Evolutionary conservation across 768 basidiomycete species (phyloP).

Genomic region (Boletus pseudo-olivaceus): DNA sequence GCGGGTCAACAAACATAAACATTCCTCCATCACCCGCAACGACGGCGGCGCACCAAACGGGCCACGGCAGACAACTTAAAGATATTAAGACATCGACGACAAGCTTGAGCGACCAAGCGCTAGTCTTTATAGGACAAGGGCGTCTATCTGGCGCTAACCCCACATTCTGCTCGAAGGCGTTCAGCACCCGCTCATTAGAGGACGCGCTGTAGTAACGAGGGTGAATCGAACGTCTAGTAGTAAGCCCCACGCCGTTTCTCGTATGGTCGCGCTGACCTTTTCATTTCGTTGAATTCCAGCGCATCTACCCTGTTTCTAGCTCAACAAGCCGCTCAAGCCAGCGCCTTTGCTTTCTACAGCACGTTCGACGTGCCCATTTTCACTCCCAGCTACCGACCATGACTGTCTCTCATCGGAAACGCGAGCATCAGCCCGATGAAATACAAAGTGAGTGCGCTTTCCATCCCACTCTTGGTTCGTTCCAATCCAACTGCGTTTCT

Average conservation of each 20-base stretch:
- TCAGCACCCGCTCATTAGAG: neutral
- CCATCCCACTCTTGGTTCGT: neutral
- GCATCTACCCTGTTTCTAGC: neutral
- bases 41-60: constrained; percentile 7
- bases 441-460: constrained; percentile 48
- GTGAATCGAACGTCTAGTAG: neutral
- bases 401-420: constrained; percentile 68
- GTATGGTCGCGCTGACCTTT: neutral
- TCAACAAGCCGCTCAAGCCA: neutral
- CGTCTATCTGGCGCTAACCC: neutral
- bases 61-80: neutral
- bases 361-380: neutral
- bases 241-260: neutral
- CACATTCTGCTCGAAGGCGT: neutral
- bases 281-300: neutral
- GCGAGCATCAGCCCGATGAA: constrained; percentile 61
- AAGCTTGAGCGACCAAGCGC: neutral
- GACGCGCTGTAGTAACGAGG: neutral
- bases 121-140: neutral
- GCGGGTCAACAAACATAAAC: constrained; percentile 15
- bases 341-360: neutral
- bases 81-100: neutral
- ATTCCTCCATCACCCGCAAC: constrained; percentile 6
- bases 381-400: constrained; percentile 28
- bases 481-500: constrained; percentile 19